Conservation (phyloP, 257 asterid genomes). For the Scutellaria barbata region DNA sequence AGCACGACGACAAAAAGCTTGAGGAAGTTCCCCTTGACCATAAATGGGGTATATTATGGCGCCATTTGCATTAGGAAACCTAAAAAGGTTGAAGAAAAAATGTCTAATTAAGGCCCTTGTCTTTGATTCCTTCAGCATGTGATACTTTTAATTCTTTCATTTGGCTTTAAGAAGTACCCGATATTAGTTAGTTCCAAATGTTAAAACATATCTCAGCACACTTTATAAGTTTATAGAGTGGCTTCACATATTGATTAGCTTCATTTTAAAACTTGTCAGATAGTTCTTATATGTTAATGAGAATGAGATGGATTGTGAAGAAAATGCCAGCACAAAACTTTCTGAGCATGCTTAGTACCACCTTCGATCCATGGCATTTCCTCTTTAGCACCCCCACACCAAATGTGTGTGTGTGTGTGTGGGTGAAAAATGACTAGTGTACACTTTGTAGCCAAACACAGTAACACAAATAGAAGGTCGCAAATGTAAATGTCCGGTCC, state of each 20-base stretch:
- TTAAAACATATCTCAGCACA: neutral
- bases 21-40: conserved; percentile 95
- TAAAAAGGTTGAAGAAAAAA: conserved; percentile 36
- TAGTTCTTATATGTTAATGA: neutral
- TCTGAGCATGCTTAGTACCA: neutral
- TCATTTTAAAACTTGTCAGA: conserved; percentile 5
- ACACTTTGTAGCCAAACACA: too few relatives aligned
- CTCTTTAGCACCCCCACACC: too few relatives aligned
- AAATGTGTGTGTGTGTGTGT: neutral
- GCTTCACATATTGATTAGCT: neutral
- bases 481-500: neutral
- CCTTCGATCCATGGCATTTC: neutral
- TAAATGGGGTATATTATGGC: conserved; percentile 90
- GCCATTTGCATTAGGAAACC: conserved; percentile 90
- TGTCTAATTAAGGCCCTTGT: conserved; percentile 26
- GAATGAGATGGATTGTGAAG: conserved; percentile 19
- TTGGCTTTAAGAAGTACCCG: conserved; percentile 16
- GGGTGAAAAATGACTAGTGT: neutral
- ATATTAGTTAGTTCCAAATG: conserved; percentile 9
- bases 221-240: neutral
- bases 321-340: neutral
- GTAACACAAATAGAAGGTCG: neutral
- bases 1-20: conserved; percentile 97
- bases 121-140: conserved; percentile 25
- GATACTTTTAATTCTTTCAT: conserved; percentile 18